A percentile compares a stretch with the other conserved stretches of the same genome.
Conservation (phyloP, 441 rosid genomes). For the Syzygium malaccense region DNA sequence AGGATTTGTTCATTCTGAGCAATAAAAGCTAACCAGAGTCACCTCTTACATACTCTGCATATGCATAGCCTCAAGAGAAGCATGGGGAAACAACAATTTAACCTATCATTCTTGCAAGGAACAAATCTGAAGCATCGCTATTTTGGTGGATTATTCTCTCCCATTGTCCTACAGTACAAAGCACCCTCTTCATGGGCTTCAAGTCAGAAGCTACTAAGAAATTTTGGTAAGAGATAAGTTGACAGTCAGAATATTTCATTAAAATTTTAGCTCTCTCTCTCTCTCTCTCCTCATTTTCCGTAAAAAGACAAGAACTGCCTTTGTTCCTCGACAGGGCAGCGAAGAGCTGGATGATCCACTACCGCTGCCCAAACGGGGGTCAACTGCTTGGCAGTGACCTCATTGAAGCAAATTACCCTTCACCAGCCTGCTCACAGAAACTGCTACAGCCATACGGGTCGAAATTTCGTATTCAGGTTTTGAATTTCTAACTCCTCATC, state of each 20-base stretch:
- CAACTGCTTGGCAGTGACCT: not conserved
- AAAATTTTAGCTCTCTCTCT: not conserved
- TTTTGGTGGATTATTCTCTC: not conserved
- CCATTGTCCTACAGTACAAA: not conserved
- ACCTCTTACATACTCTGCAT: not conserved
- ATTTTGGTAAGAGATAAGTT: not conserved
- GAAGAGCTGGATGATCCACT: not conserved
- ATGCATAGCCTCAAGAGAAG: not conserved
- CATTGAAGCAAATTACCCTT: not conserved
- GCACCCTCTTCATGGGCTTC: not conserved
- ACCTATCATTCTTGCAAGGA: not conserved
- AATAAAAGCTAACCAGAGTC: not conserved
- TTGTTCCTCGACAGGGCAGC: not conserved
- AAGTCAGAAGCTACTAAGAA: not conserved
- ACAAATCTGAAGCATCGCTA: not conserved
- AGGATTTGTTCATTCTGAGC: not conserved
- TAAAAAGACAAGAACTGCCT: not conserved
- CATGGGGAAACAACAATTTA: not conserved
- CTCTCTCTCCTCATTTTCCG: not conserved
- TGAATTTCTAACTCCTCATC: not conserved
- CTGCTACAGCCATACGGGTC: not conserved
- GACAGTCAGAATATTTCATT: not conserved
- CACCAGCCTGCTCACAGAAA: not conserved
- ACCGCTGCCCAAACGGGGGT: not conserved
- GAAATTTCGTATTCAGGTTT: not conserved